A percentile compares a stretch with the other conserved stretches of the same genome.
Evolutionary conservation across 805 yeast species (phyloP).

Genomic region (Kregervanrija fluxuum): DNA sequence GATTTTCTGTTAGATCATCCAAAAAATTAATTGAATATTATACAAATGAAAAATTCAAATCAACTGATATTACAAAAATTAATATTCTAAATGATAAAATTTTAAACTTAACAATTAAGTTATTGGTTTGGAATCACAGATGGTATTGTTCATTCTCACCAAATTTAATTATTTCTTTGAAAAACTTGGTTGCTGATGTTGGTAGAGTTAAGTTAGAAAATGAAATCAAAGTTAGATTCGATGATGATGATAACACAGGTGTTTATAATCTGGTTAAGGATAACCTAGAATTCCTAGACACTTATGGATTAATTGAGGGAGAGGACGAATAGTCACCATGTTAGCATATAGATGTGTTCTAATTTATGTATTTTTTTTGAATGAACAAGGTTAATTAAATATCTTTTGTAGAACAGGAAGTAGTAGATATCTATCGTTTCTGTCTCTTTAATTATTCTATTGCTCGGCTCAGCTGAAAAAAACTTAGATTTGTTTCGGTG

Average conservation of each 20-base stretch:
- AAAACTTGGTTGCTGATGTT: constrained; percentile 60
- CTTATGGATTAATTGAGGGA: constrained; percentile 33
- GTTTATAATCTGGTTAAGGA: constrained; percentile 50
- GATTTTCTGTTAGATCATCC: constrained; percentile 79
- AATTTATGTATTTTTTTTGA: too few species aligned
- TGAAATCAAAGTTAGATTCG: constrained; percentile 60
- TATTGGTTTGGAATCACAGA: constrained; percentile 96
- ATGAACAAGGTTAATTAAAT: too few species aligned
- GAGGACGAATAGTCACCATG: constrained; percentile 7
- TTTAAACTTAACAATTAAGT: constrained; percentile 62
- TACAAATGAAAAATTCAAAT: constrained; percentile 34
- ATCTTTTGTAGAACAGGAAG: too few species aligned
- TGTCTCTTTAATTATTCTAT: too few species aligned
- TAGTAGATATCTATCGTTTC: too few species aligned
- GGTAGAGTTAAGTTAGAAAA: constrained; percentile 74
- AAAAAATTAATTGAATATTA: constrained; percentile 66
- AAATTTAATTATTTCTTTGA: constrained; percentile 46
- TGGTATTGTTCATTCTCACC: constrained; percentile 95
- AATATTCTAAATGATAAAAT: constrained; percentile 45
- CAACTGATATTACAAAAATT: constrained; percentile 17
- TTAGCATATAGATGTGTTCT: too few species aligned
- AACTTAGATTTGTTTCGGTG: too few species aligned
- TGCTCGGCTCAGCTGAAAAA: too few species aligned
- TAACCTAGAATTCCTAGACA: constrained; percentile 39
- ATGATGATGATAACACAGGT: constrained; percentile 46